These are phyloP conservation scores for Vigna unguiculata DNA, from an alignment of 306 rosid species.

Conservation along the genomic window DNA sequence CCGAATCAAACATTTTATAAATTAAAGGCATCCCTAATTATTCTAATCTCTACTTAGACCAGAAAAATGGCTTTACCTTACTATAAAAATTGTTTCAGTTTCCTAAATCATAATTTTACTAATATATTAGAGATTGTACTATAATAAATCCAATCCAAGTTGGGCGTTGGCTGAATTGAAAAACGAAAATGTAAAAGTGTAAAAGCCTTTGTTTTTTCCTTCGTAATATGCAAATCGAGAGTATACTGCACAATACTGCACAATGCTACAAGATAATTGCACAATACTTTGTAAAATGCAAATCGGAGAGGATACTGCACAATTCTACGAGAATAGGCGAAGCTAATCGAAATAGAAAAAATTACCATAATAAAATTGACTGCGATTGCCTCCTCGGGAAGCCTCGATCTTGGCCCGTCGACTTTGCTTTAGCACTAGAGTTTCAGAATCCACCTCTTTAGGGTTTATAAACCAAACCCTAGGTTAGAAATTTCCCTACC, in stretches of 20 bases:
- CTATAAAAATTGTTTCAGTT: neutral
- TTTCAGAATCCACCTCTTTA: neutral
- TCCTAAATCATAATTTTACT: neutral
- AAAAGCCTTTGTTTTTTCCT: neutral
- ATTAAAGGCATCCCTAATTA: neutral
- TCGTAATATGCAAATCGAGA: neutral
- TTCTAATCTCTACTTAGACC: neutral
- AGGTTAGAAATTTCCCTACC: neutral
- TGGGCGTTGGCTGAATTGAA: neutral
- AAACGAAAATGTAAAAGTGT: neutral
- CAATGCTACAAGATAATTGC: no score
- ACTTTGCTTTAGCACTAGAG: slow-evolving; percentile 3
- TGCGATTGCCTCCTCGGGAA: slow-evolving; percentile 11
- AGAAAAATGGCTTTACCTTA: neutral
- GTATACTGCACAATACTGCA: neutral
- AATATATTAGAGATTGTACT: neutral
- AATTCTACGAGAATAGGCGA: neutral
- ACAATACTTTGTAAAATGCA: neutral
- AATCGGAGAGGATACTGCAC: neutral
- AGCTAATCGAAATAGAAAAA: neutral
- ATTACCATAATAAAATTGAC: slow-evolving; percentile 38
- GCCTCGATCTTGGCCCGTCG: neutral
- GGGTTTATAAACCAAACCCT: slow-evolving; percentile 45
- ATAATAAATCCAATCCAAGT: neutral
- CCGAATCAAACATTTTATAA: neutral